A percentile compares a stretch with the other conserved stretches of the same genome.
phyloP scores from a whole-genome alignment of 208 protist genomes.

The Trypanosoma brucei region DNA sequence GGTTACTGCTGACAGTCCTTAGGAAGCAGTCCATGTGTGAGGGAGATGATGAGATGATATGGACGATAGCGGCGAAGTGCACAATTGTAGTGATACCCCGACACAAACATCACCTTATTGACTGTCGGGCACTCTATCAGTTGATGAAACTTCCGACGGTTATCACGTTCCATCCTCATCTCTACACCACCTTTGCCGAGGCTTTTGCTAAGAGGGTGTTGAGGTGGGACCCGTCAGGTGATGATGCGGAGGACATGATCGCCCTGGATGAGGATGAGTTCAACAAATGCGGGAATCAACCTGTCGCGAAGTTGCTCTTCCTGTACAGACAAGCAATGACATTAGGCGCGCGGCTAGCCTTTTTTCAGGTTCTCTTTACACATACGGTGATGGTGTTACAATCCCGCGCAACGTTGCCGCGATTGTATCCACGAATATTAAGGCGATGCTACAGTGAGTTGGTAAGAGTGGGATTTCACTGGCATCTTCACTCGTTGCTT shows the following conservation, averaged over 20 bases:
- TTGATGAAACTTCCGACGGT: conserved; percentile 55
- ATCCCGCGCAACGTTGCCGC: not conserved
- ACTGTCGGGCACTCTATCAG: conserved; percentile 54
- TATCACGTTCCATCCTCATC: conserved; percentile 45
- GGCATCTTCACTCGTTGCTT: conserved; percentile 68
- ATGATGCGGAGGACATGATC: conserved; percentile 15
- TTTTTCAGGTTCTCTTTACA: conserved; percentile 80
- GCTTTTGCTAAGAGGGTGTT: conserved; percentile 63
- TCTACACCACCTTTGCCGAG: conserved; percentile 54
- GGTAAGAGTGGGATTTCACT: conserved; percentile 68
- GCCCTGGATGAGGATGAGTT: conserved; percentile 25
- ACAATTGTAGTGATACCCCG: conserved; percentile 54
- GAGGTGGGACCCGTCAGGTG: conserved; percentile 16
- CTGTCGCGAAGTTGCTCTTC: conserved; percentile 39
- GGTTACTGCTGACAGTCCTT: conserved; percentile 63
- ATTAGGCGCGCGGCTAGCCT: conserved; percentile 42
- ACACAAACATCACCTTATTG: conserved; percentile 53
- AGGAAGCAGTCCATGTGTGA: conserved; percentile 52
- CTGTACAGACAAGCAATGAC: conserved; percentile 64
- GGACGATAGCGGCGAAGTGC: conserved; percentile 75
- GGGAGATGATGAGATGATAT: conserved; percentile 59
- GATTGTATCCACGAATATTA: conserved; percentile 14
- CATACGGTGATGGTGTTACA: conserved; percentile 27
- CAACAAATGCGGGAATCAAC: conserved; percentile 40
- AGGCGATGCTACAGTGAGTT: conserved; percentile 36